These are phyloP conservation scores for Trifolium pratense DNA, from an alignment of 306 rosid genomes.

Conservation along the genomic window DNA sequence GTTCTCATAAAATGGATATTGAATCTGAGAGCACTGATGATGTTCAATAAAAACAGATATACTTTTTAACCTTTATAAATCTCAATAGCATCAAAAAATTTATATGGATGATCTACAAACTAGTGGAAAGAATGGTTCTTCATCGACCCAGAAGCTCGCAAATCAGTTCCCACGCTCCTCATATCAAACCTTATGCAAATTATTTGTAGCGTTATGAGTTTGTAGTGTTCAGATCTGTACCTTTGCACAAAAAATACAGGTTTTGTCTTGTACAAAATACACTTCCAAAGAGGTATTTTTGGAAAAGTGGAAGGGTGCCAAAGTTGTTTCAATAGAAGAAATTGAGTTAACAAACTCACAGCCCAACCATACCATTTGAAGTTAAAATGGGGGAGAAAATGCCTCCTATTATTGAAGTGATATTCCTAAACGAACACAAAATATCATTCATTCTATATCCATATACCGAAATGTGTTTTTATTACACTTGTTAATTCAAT, in stretches of 20 bases:
- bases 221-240: neutral
- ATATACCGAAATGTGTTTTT: slow-evolving; percentile 11
- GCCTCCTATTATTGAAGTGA: neutral
- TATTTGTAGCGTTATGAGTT: neutral
- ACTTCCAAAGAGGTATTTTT: too few species aligned
- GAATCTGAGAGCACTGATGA: too few species aligned
- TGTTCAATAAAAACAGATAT: too few species aligned
- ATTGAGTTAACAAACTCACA: neutral
- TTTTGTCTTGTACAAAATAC: neutral
- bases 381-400: neutral
- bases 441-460: neutral
- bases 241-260: neutral
- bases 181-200: too few species aligned
- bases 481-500: slow-evolving; percentile 7
- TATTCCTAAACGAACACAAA: slow-evolving; percentile 24
- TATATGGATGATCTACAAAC: too few species aligned
- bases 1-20: too few species aligned
- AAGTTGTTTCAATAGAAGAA: too few species aligned
- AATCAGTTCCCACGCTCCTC: neutral
- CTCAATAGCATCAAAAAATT: too few species aligned
- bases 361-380: slow-evolving; percentile 11
- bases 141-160: neutral
- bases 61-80: too few species aligned
- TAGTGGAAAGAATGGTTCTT: neutral
- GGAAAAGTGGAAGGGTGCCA: too few species aligned